Evolutionary conservation across 1,139 yeast species (phyloP).

Genomic region (Yamadazyma dendronema): DNA sequence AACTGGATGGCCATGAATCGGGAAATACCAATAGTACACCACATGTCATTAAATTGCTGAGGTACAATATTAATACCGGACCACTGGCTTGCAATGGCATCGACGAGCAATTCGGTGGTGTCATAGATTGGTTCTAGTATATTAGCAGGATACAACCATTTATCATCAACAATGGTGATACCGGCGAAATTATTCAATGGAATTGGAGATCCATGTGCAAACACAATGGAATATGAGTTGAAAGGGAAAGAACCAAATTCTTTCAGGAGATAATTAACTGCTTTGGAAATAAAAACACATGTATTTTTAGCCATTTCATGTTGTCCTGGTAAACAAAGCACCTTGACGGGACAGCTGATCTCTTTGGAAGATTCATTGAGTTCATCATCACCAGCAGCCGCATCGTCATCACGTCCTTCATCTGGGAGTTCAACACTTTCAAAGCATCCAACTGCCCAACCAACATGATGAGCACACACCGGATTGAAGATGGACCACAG

Average conservation of each 20-base stretch:
- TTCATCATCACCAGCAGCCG: slow-evolving; percentile 46
- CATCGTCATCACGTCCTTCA: slow-evolving; percentile 23
- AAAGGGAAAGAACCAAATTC: slow-evolving; percentile 95
- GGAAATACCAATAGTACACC: slow-evolving; percentile 89
- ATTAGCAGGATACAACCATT: slow-evolving; percentile 70
- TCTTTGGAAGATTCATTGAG: slow-evolving; percentile 20
- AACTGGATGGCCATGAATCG: slow-evolving; percentile 80
- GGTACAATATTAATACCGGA: slow-evolving; percentile 92
- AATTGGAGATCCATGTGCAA: slow-evolving; percentile 59
- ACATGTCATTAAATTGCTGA: slow-evolving; percentile 72
- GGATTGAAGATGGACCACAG: slow-evolving; percentile 83
- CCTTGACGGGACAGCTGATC: slow-evolving; percentile 47
- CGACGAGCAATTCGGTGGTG: slow-evolving; percentile 65
- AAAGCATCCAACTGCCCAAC: slow-evolving; percentile 93
- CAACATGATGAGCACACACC: slow-evolving; percentile 92
- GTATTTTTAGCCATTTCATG: slow-evolving; percentile 66
- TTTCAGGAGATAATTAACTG: slow-evolving; percentile 78
- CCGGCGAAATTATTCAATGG: slow-evolving; percentile 69
- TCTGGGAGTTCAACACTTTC: slow-evolving; percentile 54
- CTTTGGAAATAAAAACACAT: slow-evolving; percentile 70
- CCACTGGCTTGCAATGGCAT: slow-evolving; percentile 86
- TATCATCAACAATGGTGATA: slow-evolving; percentile 62
- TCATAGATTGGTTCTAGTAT: slow-evolving; percentile 77
- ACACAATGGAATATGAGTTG: slow-evolving; percentile 73
- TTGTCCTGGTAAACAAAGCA: slow-evolving; percentile 59